A percentile compares a stretch with the other conserved stretches of the same genome.
phyloP scores from a whole-genome alignment of 1,284 basidiomycete species.

The Cutaneotrichosporon sp. region DNA sequence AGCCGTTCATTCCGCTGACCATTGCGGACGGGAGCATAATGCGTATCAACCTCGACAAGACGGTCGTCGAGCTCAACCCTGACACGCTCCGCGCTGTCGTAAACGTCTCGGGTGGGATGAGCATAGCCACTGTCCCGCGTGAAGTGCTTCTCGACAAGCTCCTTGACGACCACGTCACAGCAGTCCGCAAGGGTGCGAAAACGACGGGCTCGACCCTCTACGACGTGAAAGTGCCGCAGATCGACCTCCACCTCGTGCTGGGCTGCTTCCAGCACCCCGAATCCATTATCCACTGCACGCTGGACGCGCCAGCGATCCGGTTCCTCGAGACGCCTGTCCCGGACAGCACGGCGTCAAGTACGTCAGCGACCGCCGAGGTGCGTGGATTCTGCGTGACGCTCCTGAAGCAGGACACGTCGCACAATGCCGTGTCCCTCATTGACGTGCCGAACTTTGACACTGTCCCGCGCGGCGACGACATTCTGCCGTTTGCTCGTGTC shows the following conservation, averaged over 20 bases:
- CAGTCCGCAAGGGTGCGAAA: constrained; percentile 12
- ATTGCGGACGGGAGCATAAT: constrained; percentile 19
- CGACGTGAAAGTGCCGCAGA: constrained; percentile 16
- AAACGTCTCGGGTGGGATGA: constrained; percentile 7
- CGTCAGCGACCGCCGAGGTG: constrained; percentile 6
- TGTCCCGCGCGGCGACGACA: constrained; percentile 1
- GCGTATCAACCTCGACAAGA: constrained; percentile 15
- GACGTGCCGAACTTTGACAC: constrained; percentile 16
- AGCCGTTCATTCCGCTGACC: constrained; percentile 13
- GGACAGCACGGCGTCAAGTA: background rate
- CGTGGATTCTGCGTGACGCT: background rate
- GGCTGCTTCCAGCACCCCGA: constrained; percentile 14
- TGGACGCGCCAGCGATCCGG: constrained; percentile 8
- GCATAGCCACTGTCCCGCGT: background rate
- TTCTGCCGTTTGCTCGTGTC: constrained; percentile 14
- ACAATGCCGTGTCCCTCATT: constrained; percentile 12
- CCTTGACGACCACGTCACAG: constrained; percentile 14
- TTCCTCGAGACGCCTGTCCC: constrained; percentile 15
- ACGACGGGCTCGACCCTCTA: constrained; percentile 11
- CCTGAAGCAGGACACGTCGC: constrained; percentile 4
- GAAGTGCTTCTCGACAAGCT: constrained; percentile 21
- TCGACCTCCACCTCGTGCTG: constrained; percentile 19
- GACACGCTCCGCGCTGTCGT: constrained; percentile 13
- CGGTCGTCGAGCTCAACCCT: constrained; percentile 20
- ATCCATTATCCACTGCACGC: constrained; percentile 1